phyloP scores from a whole-genome alignment of 2,329 filamentous ascomycete species.

The Aspergillus brunneoviolaceus region DNA sequence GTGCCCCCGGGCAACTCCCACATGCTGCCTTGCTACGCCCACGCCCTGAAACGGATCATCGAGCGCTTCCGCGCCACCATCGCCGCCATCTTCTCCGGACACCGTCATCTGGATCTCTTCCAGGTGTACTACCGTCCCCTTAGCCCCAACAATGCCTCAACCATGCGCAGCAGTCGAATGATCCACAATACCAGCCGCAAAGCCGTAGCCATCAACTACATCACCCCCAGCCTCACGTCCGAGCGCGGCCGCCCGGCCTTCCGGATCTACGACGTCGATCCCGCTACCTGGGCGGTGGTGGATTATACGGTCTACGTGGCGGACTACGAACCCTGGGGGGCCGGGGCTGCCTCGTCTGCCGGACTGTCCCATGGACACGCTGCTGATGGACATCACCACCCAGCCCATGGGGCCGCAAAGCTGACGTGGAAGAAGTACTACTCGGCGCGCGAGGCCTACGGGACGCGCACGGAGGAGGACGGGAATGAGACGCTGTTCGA shows the following conservation, averaged over 20 bases:
- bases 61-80: conserved; percentile 56
- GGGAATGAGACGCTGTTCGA: conserved; percentile 46
- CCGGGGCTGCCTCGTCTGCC: neutral
- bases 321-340: no score
- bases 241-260: conserved; percentile 58
- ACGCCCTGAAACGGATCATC: conserved; percentile 56
- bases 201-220: conserved; percentile 47
- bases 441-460: conserved; percentile 57
- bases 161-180: no score
- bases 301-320: neutral
- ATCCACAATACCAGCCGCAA: no score
- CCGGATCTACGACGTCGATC: conserved; percentile 56
- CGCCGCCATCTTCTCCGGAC: conserved; percentile 57
- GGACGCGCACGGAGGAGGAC: conserved; percentile 18
- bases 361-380: neutral
- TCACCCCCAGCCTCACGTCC: conserved; percentile 56
- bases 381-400: no score
- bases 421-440: conserved; percentile 57
- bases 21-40: conserved; percentile 53
- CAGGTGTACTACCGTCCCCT: conserved; percentile 51
- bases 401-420: conserved; percentile 24
- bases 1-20: conserved; percentile 55
- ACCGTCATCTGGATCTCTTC: conserved; percentile 60
- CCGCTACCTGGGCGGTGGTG: neutral
- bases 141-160: neutral